A percentile compares a stretch with the other conserved stretches of the same genome.
These are phyloP conservation scores for Talaromyces sp. DNA, from an alignment of 2,329 filamentous ascomycete species.

Conservation along the genomic window DNA sequence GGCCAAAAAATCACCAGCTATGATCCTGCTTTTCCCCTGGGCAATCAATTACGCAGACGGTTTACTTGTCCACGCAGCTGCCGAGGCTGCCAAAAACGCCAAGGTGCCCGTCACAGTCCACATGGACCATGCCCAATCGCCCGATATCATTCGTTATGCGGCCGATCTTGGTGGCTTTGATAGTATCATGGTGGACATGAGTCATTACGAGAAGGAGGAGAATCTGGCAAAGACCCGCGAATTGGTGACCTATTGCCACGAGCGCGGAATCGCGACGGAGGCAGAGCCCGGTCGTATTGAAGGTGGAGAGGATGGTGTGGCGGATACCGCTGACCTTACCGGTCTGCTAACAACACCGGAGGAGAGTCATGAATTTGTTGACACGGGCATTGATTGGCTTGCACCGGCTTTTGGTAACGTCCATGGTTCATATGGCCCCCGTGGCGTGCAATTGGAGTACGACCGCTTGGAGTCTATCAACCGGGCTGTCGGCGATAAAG, in stretches of 20 bases:
- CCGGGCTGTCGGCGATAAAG: conserved; percentile 44
- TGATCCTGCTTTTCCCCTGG: conserved; percentile 72
- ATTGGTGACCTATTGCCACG: conserved; percentile 59
- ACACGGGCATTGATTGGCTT: conserved; percentile 66
- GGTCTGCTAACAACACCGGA: conserved; percentile 63
- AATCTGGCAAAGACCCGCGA: conserved; percentile 62
- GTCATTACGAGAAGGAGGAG: conserved; percentile 64
- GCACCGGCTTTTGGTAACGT: conserved; percentile 73
- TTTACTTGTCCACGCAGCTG: conserved; percentile 52
- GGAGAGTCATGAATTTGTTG: conserved; percentile 65
- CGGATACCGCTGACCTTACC: conserved; percentile 59
- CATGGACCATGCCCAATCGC: conserved; percentile 62
- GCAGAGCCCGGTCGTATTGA: conserved; percentile 68
- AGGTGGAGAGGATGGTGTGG: conserved; percentile 68
- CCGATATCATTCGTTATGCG: conserved; percentile 56
- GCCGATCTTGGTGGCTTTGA: conserved; percentile 62
- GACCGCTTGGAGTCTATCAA: conserved; percentile 48
- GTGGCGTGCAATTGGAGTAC: conserved; percentile 60
- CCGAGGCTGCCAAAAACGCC: conserved; percentile 52
- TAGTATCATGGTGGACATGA: conserved; percentile 74
- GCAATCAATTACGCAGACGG: conserved; percentile 61
- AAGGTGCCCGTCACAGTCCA: conserved; percentile 58
- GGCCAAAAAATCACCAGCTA: conserved; percentile 60
- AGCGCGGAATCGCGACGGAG: conserved; percentile 62
- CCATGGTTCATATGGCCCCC: conserved; percentile 65